phyloP scores from a whole-genome alignment of 345 rosid genomes.

The Sonneratia caseolaris region DNA sequence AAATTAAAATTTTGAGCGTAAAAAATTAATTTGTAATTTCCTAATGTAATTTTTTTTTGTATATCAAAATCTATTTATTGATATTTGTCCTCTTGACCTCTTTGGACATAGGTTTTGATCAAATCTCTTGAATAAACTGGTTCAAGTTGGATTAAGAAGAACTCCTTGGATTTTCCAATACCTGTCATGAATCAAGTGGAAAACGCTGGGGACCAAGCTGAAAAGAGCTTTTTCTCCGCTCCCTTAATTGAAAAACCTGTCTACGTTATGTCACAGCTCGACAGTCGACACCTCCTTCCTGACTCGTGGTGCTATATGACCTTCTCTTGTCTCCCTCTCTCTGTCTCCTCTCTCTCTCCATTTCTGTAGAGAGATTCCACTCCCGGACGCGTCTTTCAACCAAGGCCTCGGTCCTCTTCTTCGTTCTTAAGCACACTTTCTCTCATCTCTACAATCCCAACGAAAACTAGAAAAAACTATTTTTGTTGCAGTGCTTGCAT shows the following conservation, averaged over 20 bases:
- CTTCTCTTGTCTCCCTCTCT: not conserved
- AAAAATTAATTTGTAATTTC: no score
- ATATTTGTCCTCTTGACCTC: no score
- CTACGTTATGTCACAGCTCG: not conserved
- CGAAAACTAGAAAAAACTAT: not conserved
- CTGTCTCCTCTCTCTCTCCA: not conserved
- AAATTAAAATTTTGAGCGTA: no score
- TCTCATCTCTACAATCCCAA: constrained; percentile 1
- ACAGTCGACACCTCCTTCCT: not conserved
- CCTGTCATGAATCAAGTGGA: not conserved
- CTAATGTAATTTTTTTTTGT: no score
- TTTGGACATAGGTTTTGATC: no score
- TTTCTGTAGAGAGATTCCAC: constrained; percentile 1
- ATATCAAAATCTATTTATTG: no score
- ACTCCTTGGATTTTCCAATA: no score
- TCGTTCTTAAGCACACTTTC: constrained; percentile 1
- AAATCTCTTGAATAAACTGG: no score
- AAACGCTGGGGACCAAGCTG: not conserved
- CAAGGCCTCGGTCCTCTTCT: not conserved
- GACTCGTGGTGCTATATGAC: not conserved
- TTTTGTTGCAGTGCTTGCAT: not conserved
- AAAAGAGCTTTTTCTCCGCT: not conserved
- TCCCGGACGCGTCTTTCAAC: not conserved
- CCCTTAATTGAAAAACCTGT: not conserved
- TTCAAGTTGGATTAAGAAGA: no score